A percentile compares a stretch with the other conserved stretches of the same genome.
Conservation (phyloP, 139 green algal genomes). For the Chlorella vulgaris region DNA sequence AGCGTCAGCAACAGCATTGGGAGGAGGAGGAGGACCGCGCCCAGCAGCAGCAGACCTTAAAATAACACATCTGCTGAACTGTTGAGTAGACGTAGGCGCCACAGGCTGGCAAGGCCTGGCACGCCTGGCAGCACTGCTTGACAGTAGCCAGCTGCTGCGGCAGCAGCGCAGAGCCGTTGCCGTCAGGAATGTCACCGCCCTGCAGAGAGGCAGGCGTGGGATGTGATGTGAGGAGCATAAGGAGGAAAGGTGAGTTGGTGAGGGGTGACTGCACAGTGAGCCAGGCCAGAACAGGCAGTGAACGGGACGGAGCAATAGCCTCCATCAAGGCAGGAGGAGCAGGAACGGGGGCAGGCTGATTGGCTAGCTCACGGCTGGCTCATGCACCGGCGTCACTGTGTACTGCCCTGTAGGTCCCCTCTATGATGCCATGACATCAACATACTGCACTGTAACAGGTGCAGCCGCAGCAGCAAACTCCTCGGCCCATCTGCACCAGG, state of each 20-base stretch:
- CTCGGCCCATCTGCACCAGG: background rate
- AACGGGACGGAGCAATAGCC: too few species aligned
- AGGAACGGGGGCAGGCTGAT: too few species aligned
- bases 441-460: too few species aligned
- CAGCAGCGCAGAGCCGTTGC: background rate
- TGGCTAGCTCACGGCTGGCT: too few species aligned
- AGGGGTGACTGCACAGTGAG: too few species aligned
- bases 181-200: background rate
- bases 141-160: background rate
- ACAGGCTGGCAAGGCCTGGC: background rate
- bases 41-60: background rate
- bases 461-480: background rate
- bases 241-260: background rate
- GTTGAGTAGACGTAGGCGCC: conserved; percentile 7
- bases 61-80: background rate
- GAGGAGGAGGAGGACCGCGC: background rate
- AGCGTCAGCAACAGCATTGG: background rate
- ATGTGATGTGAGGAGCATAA: background rate
- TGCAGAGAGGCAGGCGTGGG: background rate
- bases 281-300: too few species aligned
- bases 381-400: too few species aligned
- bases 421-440: too few species aligned
- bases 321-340: too few species aligned
- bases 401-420: too few species aligned
- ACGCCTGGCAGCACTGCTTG: conserved; percentile 11